Conservation (phyloP, 2,329 filamentous ascomycete genomes). For the Botrytis squamosa region DNA sequence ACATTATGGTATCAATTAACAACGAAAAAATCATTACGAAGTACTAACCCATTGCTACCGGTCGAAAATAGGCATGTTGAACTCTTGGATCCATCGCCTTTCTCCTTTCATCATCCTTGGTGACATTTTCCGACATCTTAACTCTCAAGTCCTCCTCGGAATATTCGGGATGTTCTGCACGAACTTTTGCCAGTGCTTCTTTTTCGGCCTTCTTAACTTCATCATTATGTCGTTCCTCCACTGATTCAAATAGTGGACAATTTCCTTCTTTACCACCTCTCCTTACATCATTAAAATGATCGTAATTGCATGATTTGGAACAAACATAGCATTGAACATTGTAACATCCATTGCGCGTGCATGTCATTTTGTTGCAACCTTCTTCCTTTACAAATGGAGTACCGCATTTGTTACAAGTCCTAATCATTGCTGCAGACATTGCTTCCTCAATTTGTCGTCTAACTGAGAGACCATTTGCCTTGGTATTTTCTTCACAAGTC, state of each 20-base stretch:
- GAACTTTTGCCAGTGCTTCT: constrained; percentile 53
- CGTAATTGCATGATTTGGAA: constrained; percentile 61
- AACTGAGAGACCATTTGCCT: constrained; percentile 57
- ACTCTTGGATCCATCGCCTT: constrained; percentile 24
- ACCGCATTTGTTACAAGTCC: constrained; percentile 67
- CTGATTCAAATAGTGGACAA: constrained; percentile 67
- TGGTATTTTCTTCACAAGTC: constrained; percentile 65
- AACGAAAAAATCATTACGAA: background rate
- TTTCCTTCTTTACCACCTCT: constrained; percentile 51
- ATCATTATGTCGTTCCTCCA: constrained; percentile 57
- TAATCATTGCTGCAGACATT: constrained; percentile 76
- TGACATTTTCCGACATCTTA: constrained; percentile 54
- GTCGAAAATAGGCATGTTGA: background rate
- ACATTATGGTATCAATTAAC: background rate
- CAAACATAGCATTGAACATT: constrained; percentile 70
- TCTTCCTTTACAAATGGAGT: constrained; percentile 70
- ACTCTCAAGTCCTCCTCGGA: constrained; percentile 57
- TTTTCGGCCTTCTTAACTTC: constrained; percentile 64
- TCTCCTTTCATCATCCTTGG: constrained; percentile 43
- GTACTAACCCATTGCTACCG: constrained; percentile 5
- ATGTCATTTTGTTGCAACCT: constrained; percentile 84
- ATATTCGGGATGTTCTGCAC: constrained; percentile 60
- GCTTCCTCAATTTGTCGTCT: constrained; percentile 77
- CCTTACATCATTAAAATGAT: constrained; percentile 62
- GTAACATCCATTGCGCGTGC: constrained; percentile 52